Evolutionary conservation across 805 yeast species (phyloP), one percentile per base, ranked within the genome.

Genomic region (Pichia deserticola): DNA sequence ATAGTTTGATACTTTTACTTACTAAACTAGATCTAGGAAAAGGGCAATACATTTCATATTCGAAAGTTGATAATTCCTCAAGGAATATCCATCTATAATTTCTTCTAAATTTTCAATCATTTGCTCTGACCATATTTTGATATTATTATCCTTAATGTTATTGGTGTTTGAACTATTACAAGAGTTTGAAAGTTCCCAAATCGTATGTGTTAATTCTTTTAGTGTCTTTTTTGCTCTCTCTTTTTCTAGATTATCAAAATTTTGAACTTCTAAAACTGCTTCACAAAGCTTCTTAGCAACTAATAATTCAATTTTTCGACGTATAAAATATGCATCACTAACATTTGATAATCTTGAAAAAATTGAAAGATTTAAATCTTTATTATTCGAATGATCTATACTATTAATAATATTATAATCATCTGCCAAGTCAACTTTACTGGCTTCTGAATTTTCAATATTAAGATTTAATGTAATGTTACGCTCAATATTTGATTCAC

Each of bases 221-320:
- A 65, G 27, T 1, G 38, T 30, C 4, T 12, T 29, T n/a, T 53
- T 56, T 9, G 63, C 61, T 8, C 40, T 49, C 29, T 59, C 60
- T 36, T 61, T 65, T 5, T 51, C 42, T 2, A 33, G 15, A 9
- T 15, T 20, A 37, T 47, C 50, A 40, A 55, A 63, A 7, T 28
- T 28, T 5, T 42, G 36, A 28, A 44, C 36, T 6, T 48, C 32
- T n/a, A 63, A 48, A 4, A 65, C 55, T 7, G 40, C 40, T 3
- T 48, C 32, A n/a, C 51, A 47, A 9, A 69, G 43, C 1, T 58
- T 53, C 7, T 57, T 49, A 10, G 66, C 51, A 5, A 70, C 56
- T 9, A 65, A 42, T 20, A 68, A 45, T 50, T 73, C 75, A 5
- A 70, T 65, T 48, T 69, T 64, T 37, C 70, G 59, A 51, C 65